Base-by-base conservation (phyloP, 2,329 filamentous ascomycete species). In the Acephala macrosclerotiorum region DNA sequence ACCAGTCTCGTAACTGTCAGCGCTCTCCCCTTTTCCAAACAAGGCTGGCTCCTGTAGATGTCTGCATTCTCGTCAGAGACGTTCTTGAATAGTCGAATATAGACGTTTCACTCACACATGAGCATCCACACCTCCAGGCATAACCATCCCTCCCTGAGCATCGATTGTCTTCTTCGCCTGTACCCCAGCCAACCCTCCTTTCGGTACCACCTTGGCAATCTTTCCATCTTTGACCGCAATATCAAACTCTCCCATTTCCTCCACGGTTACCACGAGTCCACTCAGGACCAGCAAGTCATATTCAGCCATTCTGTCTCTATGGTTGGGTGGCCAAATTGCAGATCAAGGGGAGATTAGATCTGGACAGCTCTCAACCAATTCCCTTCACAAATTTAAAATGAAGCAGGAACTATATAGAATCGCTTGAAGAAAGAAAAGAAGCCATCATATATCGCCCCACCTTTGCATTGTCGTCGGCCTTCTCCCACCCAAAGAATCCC, bases 141-240 rank as follows among this genome's bases (percentile, higher is more conserved):
- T 82, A 7, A 83, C 79, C 73, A 80, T 81, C n/a, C 77, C 81
- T 7, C 80, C 80, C 69, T 80, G 72, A 16, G 80, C 80, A 68
- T 75, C 71, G 55, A 81, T 82, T 3, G 65, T 76, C 59, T 71
- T 78, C 26, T 66, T 68, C 4, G 77, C 74, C 45, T 71, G 72
- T 5, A 67, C 72, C 67, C 73, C 68, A 20, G 69, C 67, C 14
- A 81, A 68, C 5, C 62, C 63, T 11, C 78, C 79, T 68, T 74
- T 75, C 20, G 73, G 65, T 16, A 74, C 74, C 12, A 80, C 74
- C 73, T 70, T 69, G 16, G 73, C 74, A 59, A 82, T 79, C 70
- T 79, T 80, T 18, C 78, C 79, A 70, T 77, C 75, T 66, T 80
- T 80, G 60, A 82, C 74, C n/a, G 75, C 80, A 55, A 83, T 76